Conservation (phyloP, 2,329 filamentous ascomycete genomes). For the Furcasterigmium sp. region DNA sequence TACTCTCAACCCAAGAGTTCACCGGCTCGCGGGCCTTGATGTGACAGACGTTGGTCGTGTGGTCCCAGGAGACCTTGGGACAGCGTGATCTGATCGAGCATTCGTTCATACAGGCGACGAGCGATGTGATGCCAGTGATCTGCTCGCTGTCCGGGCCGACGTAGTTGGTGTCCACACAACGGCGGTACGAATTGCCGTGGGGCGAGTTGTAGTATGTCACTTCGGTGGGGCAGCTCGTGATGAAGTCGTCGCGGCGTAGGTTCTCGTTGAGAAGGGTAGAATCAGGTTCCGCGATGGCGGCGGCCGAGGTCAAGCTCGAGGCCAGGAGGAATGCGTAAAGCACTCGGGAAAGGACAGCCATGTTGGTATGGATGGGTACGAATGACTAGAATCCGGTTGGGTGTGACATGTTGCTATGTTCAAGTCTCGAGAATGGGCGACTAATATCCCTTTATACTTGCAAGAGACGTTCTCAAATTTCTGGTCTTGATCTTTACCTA, state of each 20-base stretch:
- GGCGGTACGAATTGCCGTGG: slow-evolving; percentile 4
- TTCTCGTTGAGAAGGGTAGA: slow-evolving; percentile 8
- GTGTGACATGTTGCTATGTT: not conserved
- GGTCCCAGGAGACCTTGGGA: slow-evolving; percentile 12
- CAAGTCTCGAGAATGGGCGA: not conserved
- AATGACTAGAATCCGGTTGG: not conserved
- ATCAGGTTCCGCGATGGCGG: slow-evolving; percentile 5
- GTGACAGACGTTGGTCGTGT: slow-evolving; percentile 13
- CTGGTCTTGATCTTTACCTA: too few relatives aligned
- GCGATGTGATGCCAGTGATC: slow-evolving; percentile 7
- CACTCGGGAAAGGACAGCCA: not conserved
- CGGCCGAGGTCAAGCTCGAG: slow-evolving; percentile 3
- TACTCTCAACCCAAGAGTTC: slow-evolving; percentile 1
- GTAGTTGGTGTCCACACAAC: slow-evolving; percentile 10
- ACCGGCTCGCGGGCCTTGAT: slow-evolving; percentile 8
- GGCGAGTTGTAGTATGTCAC: slow-evolving; percentile 2
- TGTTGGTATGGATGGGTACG: not conserved
- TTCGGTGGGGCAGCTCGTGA: slow-evolving; percentile 7
- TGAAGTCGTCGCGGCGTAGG: slow-evolving; percentile 5
- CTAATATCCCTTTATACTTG: not conserved
- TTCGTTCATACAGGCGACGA: slow-evolving; percentile 7
- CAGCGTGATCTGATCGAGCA: slow-evolving; percentile 9
- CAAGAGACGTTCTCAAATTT: not conserved
- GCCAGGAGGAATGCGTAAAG: not conserved
- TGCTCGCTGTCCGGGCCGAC: slow-evolving; percentile 4